Evolutionary conservation across 371 early-diverging fungal genomes (phyloP).

Genomic region (Rhizomucor pusillus): DNA sequence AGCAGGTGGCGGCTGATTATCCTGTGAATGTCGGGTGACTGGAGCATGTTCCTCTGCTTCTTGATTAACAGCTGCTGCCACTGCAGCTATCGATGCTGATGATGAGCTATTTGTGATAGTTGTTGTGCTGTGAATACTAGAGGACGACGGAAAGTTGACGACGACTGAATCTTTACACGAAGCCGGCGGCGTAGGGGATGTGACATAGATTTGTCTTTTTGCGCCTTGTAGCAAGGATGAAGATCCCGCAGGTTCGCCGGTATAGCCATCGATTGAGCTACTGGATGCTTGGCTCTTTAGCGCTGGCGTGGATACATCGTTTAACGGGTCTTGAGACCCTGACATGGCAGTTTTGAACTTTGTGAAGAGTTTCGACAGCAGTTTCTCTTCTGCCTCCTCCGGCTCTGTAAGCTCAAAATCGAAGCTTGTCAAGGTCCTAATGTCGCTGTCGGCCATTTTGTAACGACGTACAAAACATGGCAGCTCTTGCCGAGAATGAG

Average conservation of each 20-base stretch:
- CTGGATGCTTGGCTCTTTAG: background rate
- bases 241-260: background rate
- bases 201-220: constrained; percentile 17
- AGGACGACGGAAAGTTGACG: constrained; percentile 11
- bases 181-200: constrained; percentile 23
- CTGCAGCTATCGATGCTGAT: constrained; percentile 17
- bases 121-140: background rate
- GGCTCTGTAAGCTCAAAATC: constrained; percentile 36
- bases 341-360: constrained; percentile 52
- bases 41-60: constrained; percentile 3
- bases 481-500: no score
- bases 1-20: constrained; percentile 1
- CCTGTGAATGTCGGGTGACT: constrained; percentile 11
- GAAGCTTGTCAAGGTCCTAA: constrained; percentile 43
- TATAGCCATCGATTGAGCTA: background rate
- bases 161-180: constrained; percentile 17
- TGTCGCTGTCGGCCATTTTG: constrained; percentile 16
- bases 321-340: constrained; percentile 2
- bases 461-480: no score
- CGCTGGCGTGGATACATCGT: constrained; percentile 11
- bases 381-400: constrained; percentile 42
- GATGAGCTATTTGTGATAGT: background rate
- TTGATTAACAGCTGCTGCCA: constrained; percentile 15
- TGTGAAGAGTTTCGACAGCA: constrained; percentile 56
- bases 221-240: no score